Evolutionary conservation across 106 monocot genomes (phyloP), one percentile per base, ranked within the genome.

Genomic region (Apostasia shenzhenica): DNA sequence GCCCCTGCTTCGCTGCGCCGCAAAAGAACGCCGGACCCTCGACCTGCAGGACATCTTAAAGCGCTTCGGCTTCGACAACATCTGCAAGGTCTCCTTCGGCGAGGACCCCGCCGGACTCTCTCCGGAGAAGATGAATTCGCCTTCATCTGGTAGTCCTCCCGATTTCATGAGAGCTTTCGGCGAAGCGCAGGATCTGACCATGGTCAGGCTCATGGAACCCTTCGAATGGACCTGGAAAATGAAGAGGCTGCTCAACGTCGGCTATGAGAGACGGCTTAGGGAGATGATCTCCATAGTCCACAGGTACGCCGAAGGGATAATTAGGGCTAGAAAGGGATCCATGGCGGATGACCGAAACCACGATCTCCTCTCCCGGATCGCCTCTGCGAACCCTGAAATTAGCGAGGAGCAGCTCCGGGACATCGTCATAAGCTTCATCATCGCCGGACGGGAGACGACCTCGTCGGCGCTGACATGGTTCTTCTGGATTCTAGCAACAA

Each of bases 371-470:
- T 9, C 10, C 47, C 9, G 62, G 1, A 3, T 13, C 1, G 3
- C 5, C 38, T 44, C 52, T 2, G 59, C 49, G 14, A 71, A 77
- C 42, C 71, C 71, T 4, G 47, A 46, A n/a, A 41, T 67, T 59
- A 14, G 65, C 9, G 78, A 78, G 10, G 61, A 78, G 72, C 54
- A 43, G 49, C 58, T 78, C 14, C 65, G 78, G 3, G 76, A 76
- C 70, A 82, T 73, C 41, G 62, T 83, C 41, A 49, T 83, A 8
- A 79, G 80, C 50, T 70, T 73, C 50, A 63, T 86, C 54, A 57
- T 86, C 41, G 76, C 65, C 46, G 72, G 82, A 48, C 48, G 69
- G 4, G 81, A 73, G 13, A 73, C 78, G 14, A 55, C 79, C 2
- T 75, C 74, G 0, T 76, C 75, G 2, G 68, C 75, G 5, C 61